A percentile compares a stretch with the other conserved stretches of the same genome.
phyloP scores from a whole-genome alignment of 768 basidiomycete species.

The Russula compacta region DNA sequence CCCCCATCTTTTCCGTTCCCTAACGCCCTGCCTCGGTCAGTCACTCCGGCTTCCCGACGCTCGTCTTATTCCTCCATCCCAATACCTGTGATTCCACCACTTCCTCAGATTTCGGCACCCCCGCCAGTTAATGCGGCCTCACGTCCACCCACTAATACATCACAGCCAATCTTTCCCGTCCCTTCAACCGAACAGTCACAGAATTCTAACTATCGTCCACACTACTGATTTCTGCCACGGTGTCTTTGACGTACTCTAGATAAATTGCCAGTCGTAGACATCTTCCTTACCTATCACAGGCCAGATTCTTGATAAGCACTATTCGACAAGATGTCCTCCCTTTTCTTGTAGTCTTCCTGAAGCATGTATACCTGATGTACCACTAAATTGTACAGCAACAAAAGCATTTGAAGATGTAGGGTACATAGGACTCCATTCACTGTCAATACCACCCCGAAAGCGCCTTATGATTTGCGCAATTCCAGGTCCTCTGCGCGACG shows the following conservation, averaged over 20 bases:
- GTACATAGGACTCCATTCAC: neutral
- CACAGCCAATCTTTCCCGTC: neutral
- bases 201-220: neutral
- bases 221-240: neutral
- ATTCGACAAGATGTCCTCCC: neutral
- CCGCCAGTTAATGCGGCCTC: slow-evolving; percentile 8
- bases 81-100: neutral
- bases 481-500: neutral
- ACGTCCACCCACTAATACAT: neutral
- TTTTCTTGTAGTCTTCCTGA: neutral
- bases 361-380: slow-evolving; percentile 2
- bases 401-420: neutral
- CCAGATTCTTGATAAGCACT: neutral
- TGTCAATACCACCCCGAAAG: neutral
- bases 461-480: neutral
- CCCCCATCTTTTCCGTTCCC: neutral
- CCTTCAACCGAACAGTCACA: neutral
- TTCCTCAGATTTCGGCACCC: slow-evolving; percentile 2
- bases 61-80: neutral
- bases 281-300: neutral
- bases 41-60: neutral
- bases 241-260: neutral
- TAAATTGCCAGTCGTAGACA: neutral
- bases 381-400: neutral
- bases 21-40: neutral